Evolutionary conservation across 352 stramenopile species (phyloP).

Genomic region (Globisporangium barbulae): DNA sequence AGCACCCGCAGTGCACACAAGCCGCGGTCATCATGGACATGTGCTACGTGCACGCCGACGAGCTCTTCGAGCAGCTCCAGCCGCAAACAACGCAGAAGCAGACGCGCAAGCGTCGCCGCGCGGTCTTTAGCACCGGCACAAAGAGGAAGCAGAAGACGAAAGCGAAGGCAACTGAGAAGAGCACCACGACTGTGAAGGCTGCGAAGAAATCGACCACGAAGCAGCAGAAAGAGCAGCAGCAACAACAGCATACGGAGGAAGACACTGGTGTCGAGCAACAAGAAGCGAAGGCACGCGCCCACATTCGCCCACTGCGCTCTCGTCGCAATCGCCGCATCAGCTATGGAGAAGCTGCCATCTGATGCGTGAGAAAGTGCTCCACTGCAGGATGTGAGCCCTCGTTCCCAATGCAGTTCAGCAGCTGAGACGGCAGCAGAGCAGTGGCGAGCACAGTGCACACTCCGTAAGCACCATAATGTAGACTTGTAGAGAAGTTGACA

Average conservation of each 20-base stretch:
- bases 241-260: background rate
- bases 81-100: conserved; percentile 16
- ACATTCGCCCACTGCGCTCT: background rate
- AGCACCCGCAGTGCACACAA: background rate
- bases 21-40: background rate
- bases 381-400: background rate
- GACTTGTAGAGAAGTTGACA: no score
- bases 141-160: conserved; percentile 3
- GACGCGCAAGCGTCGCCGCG: background rate
- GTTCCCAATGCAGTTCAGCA: background rate
- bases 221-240: background rate
- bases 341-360: conserved; percentile 2
- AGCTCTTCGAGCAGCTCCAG: background rate
- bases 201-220: background rate
- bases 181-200: background rate
- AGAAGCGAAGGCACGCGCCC: background rate
- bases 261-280: background rate
- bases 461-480: no score
- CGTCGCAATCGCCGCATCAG: conserved; percentile 13
- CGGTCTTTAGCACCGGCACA: conserved; percentile 1
- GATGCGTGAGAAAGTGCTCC: background rate
- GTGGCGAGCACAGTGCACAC: background rate
- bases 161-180: background rate
- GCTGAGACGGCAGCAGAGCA: background rate
- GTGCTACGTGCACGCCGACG: conserved; percentile 6